Conservation (phyloP, 805 yeast species). For the Yarrowia sp. region DNA sequence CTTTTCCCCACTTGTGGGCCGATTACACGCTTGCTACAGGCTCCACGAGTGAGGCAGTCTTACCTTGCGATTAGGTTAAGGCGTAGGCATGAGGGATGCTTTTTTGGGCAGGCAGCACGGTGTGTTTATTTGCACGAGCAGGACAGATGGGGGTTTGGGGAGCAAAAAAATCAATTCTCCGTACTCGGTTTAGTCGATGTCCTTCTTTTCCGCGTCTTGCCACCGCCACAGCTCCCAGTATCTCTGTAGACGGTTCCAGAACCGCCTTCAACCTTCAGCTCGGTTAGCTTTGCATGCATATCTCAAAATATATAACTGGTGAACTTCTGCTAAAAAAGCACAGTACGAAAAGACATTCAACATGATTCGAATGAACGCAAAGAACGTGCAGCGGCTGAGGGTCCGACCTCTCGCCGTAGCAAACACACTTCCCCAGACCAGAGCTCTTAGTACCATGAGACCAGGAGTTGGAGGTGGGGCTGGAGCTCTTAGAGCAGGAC, state of each 20-base stretch:
- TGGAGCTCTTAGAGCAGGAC: too few relatives aligned
- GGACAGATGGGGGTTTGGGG: background rate
- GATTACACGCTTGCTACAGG: background rate
- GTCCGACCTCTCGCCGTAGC: background rate
- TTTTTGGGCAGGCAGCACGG: background rate
- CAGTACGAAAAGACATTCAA: background rate
- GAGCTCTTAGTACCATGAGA: background rate
- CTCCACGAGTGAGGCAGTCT: background rate
- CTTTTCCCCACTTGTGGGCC: background rate
- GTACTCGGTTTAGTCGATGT: background rate
- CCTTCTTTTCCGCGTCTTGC: background rate
- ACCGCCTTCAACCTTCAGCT: conserved; percentile 16
- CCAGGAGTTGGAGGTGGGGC: too few relatives aligned
- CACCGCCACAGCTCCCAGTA: background rate
- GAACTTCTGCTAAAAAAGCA: background rate
- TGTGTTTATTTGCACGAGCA: background rate
- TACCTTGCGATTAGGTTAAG: background rate
- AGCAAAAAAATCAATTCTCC: background rate
- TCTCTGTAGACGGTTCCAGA: background rate
- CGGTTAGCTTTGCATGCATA: background rate
- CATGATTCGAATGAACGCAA: conserved; percentile 13
- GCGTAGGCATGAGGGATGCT: conserved; percentile 1
- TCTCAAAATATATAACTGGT: background rate
- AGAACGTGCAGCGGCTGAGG: conserved; percentile 13
- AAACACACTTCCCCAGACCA: background rate